Evolutionary conservation across 495 filamentous ascomycete genomes (phyloP), one percentile per base, ranked within the genome.

Genomic region (Xylaria curta): DNA sequence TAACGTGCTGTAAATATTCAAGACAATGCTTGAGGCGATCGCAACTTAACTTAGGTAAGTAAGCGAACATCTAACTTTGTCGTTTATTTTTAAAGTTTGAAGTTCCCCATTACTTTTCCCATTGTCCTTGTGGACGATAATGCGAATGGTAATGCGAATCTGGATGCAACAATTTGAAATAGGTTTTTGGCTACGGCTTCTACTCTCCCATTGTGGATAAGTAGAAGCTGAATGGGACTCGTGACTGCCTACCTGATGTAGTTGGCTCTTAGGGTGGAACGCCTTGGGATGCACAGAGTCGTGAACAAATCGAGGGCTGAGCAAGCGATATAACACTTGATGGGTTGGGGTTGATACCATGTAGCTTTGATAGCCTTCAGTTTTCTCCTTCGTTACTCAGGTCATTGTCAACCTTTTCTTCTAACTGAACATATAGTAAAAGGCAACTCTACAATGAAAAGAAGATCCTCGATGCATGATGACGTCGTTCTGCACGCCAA

Each of bases 1-100:
- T 47, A 46, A 21, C 8, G 7, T 40, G 12, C 10, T 3, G 38
- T 42, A 31, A 24, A 13, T 26, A 13, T 63, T 44, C 24, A 2
- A 21, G 36, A 42, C 38, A 53, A 21, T 51, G 44, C 46, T 51
- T 4, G 46, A 31, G 63, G 31, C 21, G 63, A 66, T 66, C 63
- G 24, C 19, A 66, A 66, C 63, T 66, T 66, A 19, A 53, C 40
- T n/a, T 15, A 62, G 21, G 60, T 38, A 62, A n/a, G 6, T 3
- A 40, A 10, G 36, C 60, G 38, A 17, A 19, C 36, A 42, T 26
- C 13, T 62, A 24, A 42, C 10, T 9, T 9, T 62, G 0, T 62
- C 0, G 15, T 24, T 36, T 40, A 24, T 62, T 24, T 62, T 24
- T 62, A 40, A 24, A 4, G 12, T 12, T 42, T 26, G 17, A 31